Conservation (phyloP, 1,284 basidiomycete genomes). For the Moniliophthora roreri region DNA sequence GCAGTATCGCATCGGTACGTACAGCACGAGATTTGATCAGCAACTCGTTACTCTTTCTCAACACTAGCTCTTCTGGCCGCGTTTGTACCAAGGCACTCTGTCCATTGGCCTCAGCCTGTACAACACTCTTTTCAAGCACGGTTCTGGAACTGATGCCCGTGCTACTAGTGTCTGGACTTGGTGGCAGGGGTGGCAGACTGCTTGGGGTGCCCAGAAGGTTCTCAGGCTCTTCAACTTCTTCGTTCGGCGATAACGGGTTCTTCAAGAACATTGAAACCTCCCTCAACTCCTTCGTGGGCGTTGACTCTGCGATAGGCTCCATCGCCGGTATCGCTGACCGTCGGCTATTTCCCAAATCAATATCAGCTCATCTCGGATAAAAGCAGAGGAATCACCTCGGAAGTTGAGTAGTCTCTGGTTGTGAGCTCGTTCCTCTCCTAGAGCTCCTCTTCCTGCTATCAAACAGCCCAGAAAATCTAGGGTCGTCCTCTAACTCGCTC, state of each 20-base stretch:
- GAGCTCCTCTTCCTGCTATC: conserved; percentile 39
- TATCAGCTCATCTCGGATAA: neutral
- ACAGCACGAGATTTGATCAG: conserved; percentile 43
- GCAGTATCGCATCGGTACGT: conserved; percentile 21
- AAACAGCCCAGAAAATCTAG: conserved; percentile 55
- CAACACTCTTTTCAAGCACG: conserved; percentile 28
- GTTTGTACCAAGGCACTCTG: conserved; percentile 33
- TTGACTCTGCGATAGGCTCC: conserved; percentile 40
- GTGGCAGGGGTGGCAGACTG: conserved; percentile 34
- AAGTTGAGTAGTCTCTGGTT: conserved; percentile 4
- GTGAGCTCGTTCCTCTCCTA: conserved; percentile 42
- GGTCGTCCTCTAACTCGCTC: conserved; percentile 48
- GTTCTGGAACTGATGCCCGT: conserved; percentile 4
- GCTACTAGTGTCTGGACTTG: conserved; percentile 26
- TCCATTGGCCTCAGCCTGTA: conserved; percentile 29
- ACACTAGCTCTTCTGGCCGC: conserved; percentile 30
- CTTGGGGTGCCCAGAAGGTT: conserved; percentile 27
- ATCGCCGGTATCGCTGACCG: conserved; percentile 18
- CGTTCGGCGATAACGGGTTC: conserved; percentile 31
- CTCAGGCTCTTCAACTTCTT: conserved; percentile 17
- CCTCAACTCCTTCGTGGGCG: conserved; percentile 43
- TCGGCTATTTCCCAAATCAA: neutral
- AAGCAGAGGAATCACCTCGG: conserved; percentile 6
- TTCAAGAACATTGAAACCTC: conserved; percentile 54
- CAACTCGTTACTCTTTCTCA: conserved; percentile 33